A percentile compares a stretch with the other conserved stretches of the same genome.
Evolutionary conservation across 768 basidiomycete genomes (phyloP).

Genomic region (Suillus plorans): DNA sequence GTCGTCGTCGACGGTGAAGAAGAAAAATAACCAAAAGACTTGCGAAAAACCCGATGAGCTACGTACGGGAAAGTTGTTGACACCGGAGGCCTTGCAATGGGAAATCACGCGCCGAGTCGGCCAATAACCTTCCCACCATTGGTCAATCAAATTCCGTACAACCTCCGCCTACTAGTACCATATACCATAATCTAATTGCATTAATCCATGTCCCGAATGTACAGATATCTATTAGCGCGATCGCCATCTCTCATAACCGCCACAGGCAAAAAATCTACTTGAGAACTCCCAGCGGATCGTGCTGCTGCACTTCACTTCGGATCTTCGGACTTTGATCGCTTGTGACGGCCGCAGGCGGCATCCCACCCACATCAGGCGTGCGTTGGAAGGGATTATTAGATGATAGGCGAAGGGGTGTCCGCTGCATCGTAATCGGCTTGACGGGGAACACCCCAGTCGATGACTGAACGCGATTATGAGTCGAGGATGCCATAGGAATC

Average conservation of each 20-base stretch:
- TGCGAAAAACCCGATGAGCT: conserved; percentile 11
- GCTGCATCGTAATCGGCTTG: conserved; percentile 16
- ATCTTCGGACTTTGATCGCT: conserved; percentile 12
- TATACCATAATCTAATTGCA: background rate
- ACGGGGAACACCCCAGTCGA: conserved; percentile 4
- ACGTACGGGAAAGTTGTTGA: conserved; percentile 15
- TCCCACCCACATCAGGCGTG: conserved; percentile 13
- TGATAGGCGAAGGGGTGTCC: conserved; percentile 25
- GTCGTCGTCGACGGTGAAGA: conserved; percentile 21
- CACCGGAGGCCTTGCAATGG: conserved; percentile 8
- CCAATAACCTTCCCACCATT: conserved; percentile 5
- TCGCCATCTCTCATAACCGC: background rate
- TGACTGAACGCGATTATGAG: conserved; percentile 19
- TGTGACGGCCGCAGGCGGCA: conserved; percentile 4
- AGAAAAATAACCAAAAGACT: conserved; percentile 1
- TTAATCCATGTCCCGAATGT: background rate
- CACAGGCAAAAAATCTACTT: conserved; percentile 16
- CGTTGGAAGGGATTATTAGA: conserved; percentile 32
- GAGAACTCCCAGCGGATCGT: conserved; percentile 31
- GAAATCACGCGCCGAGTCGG: conserved; percentile 11
- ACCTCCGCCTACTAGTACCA: conserved; percentile 1
- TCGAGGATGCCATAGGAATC: conserved; percentile 5
- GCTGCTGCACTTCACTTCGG: conserved; percentile 21
- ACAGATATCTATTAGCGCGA: background rate
- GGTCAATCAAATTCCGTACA: conserved; percentile 8